phyloP scores from a whole-genome alignment of 176 grass and related monocot genomes.

The Pharus latifolius region DNA sequence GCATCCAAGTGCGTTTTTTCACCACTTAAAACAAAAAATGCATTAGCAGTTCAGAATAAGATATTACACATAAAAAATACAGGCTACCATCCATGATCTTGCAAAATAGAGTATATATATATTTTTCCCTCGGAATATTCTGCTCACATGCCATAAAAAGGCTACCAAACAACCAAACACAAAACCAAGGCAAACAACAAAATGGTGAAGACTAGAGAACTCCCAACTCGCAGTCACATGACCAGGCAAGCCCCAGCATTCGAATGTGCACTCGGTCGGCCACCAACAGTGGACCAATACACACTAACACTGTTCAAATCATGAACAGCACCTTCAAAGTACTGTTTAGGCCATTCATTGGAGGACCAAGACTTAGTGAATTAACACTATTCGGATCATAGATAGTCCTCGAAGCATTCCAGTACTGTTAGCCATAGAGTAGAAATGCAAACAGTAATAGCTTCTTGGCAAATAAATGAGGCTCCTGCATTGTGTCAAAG shows the following conservation, averaged over 20 bases:
- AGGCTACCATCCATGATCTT: neutral
- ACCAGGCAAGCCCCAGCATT: neutral
- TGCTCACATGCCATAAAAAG: slow-evolving; percentile 14
- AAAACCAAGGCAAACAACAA: slow-evolving; percentile 5
- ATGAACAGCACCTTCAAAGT: neutral
- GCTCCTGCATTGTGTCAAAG: neutral
- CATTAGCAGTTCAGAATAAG: neutral
- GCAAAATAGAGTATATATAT: neutral
- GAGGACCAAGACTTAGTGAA: neutral
- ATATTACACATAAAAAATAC: neutral
- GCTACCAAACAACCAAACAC: neutral
- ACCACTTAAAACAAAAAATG: neutral
- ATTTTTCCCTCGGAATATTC: neutral
- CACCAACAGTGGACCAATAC: slow-evolving; percentile 12
- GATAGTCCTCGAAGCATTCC: neutral
- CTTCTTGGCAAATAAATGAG: neutral
- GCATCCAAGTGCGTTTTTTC: too few species aligned
- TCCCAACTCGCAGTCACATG: slow-evolving; percentile 9
- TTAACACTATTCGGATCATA: neutral
- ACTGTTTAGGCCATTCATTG: slow-evolving; percentile 6
- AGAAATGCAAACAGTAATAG: slow-evolving; percentile 6
- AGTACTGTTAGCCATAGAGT: neutral
- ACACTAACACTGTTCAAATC: slow-evolving; percentile 10
- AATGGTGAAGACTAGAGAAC: slow-evolving; percentile 1
- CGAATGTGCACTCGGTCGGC: slow-evolving; percentile 8